Conservation (phyloP, 2,329 filamentous ascomycete genomes). For the Cryphonectria nitschkei region DNA sequence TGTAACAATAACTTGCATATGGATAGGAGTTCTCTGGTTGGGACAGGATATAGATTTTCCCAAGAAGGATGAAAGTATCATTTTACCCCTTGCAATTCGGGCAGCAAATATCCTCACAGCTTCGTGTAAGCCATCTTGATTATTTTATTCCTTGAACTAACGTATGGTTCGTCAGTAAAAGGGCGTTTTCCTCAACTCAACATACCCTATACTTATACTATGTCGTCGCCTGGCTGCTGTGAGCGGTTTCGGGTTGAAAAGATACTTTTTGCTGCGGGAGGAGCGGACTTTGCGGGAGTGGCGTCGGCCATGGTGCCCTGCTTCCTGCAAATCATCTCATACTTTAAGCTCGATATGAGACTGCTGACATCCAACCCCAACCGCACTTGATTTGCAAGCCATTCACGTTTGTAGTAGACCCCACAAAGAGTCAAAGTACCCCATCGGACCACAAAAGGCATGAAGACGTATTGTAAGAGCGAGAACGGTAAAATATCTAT, state of each 20-base stretch:
- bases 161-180: too few species aligned
- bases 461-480: neutral
- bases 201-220: neutral
- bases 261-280: neutral
- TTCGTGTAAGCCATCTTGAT: neutral
- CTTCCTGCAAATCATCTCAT: neutral
- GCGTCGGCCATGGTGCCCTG: neutral
- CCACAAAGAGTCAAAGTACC: neutral
- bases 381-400: neutral
- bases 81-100: too few species aligned
- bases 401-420: neutral
- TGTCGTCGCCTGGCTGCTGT: neutral
- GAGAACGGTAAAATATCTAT: constrained; percentile 16
- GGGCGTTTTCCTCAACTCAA: too few species aligned
- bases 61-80: neutral
- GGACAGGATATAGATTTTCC: neutral
- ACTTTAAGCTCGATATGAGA: neutral
- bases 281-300: neutral
- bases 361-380: too few species aligned
- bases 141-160: too few species aligned
- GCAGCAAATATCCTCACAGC: neutral
- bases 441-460: too few species aligned
- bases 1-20: neutral
- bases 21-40: neutral
- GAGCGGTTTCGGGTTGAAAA: neutral